Conservation (phyloP, 2,329 filamentous ascomycete species). For the Piedraia hortae region DNA sequence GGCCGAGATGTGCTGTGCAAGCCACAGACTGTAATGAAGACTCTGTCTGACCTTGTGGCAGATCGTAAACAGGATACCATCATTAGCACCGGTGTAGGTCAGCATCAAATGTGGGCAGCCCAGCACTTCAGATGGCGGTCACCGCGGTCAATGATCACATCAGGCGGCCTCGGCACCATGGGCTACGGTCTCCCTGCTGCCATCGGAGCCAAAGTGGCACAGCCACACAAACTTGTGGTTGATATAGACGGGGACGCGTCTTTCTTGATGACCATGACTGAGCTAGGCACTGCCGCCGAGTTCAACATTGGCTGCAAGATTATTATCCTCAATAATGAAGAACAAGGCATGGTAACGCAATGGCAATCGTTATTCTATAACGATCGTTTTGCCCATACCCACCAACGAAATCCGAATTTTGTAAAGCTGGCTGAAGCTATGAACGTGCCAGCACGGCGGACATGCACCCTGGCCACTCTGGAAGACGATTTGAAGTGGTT, state of each 20-base stretch:
- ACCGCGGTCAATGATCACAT: constrained; percentile 85
- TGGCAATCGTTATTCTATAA: constrained; percentile 97
- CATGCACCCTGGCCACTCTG: constrained; percentile 48
- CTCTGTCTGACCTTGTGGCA: constrained; percentile 59
- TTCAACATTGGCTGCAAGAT: constrained; percentile 95
- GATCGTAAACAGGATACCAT: constrained; percentile 59
- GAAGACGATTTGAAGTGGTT: constrained; percentile 63
- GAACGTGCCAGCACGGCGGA: constrained; percentile 50
- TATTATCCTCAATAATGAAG: constrained; percentile 84
- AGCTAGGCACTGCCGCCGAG: constrained; percentile 75
- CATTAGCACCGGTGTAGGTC: constrained; percentile 81
- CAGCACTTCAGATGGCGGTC: constrained; percentile 90
- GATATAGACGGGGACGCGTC: constrained; percentile 98
- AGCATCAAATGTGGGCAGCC: constrained; percentile 97
- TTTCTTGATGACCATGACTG: constrained; percentile 94
- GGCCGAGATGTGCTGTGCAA: constrained; percentile 60
- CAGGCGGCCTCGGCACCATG: constrained; percentile 87
- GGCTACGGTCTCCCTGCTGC: constrained; percentile 82
- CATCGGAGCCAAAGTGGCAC: constrained; percentile 78
- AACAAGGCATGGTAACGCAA: constrained; percentile 96
- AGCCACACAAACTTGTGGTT: constrained; percentile 58
- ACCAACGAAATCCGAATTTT: constrained; percentile 89
- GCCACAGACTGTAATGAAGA: constrained; percentile 77
- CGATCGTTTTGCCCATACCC: constrained; percentile 74
- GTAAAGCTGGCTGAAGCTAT: constrained; percentile 81